A percentile compares a stretch with the other conserved stretches of the same genome.
Conservation (phyloP, 345 rosid species). For the Luvunga scandens region DNA sequence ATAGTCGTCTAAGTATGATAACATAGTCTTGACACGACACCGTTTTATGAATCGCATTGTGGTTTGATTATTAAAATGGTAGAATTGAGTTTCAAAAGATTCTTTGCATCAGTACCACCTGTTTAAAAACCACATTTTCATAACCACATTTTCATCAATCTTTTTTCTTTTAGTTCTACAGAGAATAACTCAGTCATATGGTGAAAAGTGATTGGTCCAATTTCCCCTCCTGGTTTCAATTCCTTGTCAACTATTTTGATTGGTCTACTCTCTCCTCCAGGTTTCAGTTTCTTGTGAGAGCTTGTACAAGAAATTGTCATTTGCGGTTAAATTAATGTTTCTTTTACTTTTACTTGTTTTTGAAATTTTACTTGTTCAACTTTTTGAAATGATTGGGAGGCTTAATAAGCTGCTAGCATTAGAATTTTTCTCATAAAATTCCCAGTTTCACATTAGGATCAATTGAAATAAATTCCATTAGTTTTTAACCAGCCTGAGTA, state of each 20-base stretch:
- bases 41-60: background rate
- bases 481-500: background rate
- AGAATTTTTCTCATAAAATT: too few species aligned
- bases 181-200: background rate
- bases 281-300: background rate
- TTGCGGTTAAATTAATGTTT: too few species aligned
- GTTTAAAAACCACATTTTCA: background rate
- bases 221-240: too few species aligned
- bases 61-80: background rate
- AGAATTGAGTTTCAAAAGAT: background rate
- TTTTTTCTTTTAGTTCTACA: background rate
- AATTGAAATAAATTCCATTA: background rate
- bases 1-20: too few species aligned
- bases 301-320: background rate
- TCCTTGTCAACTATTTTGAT: background rate
- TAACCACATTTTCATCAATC: background rate
- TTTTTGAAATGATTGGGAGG: too few species aligned
- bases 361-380: too few species aligned
- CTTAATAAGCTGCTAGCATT: too few species aligned
- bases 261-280: background rate
- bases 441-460: background rate
- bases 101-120: background rate
- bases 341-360: too few species aligned
- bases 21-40: background rate
- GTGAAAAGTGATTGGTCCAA: background rate